Conservation (phyloP, 352 stramenopile species). For the Pythium chondricola region DNA sequence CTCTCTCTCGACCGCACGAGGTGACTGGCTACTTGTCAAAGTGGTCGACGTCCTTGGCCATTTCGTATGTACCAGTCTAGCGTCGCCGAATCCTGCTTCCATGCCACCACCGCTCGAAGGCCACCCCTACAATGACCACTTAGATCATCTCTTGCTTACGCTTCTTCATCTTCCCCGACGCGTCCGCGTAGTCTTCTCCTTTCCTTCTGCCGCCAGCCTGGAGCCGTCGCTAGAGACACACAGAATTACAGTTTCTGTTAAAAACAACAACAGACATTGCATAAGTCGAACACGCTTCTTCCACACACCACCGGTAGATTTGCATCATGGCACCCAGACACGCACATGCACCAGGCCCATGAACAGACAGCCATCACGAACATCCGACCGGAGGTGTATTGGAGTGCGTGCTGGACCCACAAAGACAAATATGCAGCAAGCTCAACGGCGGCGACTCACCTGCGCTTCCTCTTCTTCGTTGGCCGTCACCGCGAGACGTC, state of each 20-base stretch:
- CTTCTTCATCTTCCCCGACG: constrained; percentile 62
- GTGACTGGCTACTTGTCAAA: not conserved
- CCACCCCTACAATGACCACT: too few species aligned
- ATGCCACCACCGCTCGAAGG: too few species aligned
- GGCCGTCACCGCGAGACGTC: constrained; percentile 72
- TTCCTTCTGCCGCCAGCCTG: constrained; percentile 60
- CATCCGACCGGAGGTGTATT: constrained; percentile 25
- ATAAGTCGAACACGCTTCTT: constrained; percentile 75
- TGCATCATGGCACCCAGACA: constrained; percentile 16
- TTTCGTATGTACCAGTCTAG: too few species aligned
- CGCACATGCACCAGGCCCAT: constrained; percentile 25
- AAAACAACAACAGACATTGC: constrained; percentile 76
- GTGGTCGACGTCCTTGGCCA: too few species aligned
- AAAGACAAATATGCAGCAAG: constrained; percentile 8
- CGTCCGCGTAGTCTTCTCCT: constrained; percentile 48
- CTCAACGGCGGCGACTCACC: constrained; percentile 31
- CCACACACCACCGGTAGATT: constrained; percentile 20
- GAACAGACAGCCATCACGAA: constrained; percentile 20
- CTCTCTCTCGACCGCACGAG: not conserved
- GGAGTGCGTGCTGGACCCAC: constrained; percentile 17
- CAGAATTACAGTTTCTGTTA: constrained; percentile 92
- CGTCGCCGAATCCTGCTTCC: too few species aligned
- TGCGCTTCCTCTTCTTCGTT: constrained; percentile 80
- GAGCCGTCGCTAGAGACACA: constrained; percentile 83
- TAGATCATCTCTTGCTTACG: constrained; percentile 51